A percentile compares a stretch with the other conserved stretches of the same genome.
phyloP scores from a whole-genome alignment of 2,329 filamentous ascomycete genomes.

The Aspergillus fumigatus region DNA sequence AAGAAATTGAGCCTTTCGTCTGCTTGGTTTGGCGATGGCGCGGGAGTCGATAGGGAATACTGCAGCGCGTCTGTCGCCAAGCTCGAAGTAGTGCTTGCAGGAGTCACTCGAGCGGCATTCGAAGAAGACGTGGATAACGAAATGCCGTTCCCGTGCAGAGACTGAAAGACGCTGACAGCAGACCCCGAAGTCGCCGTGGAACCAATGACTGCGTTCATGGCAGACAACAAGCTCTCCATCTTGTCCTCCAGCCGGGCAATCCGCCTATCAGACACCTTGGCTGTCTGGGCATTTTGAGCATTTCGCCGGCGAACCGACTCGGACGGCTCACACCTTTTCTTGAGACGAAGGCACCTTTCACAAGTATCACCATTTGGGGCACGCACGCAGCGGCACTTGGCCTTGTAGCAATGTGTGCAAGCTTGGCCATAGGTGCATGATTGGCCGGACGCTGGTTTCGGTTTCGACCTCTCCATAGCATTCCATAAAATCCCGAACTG shows the following conservation, averaged over 20 bases:
- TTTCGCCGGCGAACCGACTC: conserved; percentile 30
- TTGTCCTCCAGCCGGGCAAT: conserved; percentile 35
- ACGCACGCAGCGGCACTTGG: conserved; percentile 28
- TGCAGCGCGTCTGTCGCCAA: not conserved
- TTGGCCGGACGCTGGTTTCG: conserved; percentile 2
- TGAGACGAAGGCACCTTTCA: conserved; percentile 34
- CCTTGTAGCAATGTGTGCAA: conserved; percentile 28
- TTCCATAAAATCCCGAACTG: too few species aligned
- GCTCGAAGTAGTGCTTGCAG: not conserved
- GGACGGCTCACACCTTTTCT: conserved; percentile 32
- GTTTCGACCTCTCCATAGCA: conserved; percentile 13
- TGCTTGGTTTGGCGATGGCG: conserved; percentile 9
- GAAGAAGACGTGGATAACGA: conserved; percentile 1
- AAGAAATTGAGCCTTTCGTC: conserved; percentile 26
- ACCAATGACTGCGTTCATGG: conserved; percentile 23
- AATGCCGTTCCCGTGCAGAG: not conserved
- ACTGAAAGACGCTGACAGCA: not conserved
- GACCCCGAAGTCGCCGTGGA: conserved; percentile 2
- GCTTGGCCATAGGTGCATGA: conserved; percentile 24
- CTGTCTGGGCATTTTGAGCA: conserved; percentile 3
- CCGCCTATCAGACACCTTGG: conserved; percentile 25
- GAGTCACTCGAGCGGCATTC: not conserved
- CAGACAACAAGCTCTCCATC: conserved; percentile 29
- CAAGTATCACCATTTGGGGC: conserved; percentile 14
- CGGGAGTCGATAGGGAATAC: not conserved